Conservation (phyloP, 805 yeast species). For the Saccharomycopsis selenospora region DNA sequence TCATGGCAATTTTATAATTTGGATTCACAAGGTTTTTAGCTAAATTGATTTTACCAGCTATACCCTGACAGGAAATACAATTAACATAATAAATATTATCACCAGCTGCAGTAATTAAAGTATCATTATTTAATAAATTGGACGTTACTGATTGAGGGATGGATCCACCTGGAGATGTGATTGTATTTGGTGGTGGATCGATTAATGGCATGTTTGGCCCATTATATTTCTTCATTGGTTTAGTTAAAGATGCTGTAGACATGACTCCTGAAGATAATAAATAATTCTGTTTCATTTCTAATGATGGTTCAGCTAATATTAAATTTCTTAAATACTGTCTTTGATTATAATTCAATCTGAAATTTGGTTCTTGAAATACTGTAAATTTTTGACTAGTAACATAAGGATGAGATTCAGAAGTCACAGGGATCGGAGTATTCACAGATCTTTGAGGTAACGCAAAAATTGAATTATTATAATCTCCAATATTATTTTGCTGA, state of each 20-base stretch:
- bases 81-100: constrained; percentile 19
- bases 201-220: not conserved
- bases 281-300: constrained; percentile 19
- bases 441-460: not conserved
- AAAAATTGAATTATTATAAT: not conserved
- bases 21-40: constrained; percentile 14
- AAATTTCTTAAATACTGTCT: constrained; percentile 7
- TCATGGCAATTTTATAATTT: constrained; percentile 7
- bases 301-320: constrained; percentile 11
- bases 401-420: constrained; percentile 11
- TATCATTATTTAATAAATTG: constrained; percentile 17
- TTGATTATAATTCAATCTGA: constrained; percentile 15
- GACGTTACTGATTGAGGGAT: constrained; percentile 15
- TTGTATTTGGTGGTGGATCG: constrained; percentile 1
- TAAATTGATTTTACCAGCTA: constrained; percentile 17
- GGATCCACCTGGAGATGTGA: constrained; percentile 21
- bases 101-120: constrained; percentile 14
- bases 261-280: constrained; percentile 19
- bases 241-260: constrained; percentile 8
- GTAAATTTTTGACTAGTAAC: constrained; percentile 8
- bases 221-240: constrained; percentile 8
- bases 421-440: constrained; percentile 11
- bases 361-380: constrained; percentile 1
- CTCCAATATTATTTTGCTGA: not conserved
- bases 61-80: constrained; percentile 17